These are phyloP conservation scores for Neofusicoccum parvum DNA, from an alignment of 2,329 filamentous ascomycete species.

Conservation along the genomic window DNA sequence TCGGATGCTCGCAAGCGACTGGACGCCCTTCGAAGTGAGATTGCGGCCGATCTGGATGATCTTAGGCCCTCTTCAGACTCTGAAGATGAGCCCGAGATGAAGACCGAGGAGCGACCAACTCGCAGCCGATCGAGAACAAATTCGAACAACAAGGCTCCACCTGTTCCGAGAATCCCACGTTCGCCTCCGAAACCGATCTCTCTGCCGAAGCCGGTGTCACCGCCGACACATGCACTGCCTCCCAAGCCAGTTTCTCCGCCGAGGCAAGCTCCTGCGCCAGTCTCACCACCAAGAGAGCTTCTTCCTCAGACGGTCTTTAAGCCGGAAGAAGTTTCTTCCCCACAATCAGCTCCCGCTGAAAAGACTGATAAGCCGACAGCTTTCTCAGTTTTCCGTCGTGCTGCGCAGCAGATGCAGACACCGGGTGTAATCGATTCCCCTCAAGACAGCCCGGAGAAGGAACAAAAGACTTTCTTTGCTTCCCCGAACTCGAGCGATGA, in stretches of 20 bases:
- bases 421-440: background rate
- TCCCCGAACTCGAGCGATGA: slow-evolving; percentile 33
- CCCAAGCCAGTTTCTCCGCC: background rate
- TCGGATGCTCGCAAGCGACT: slow-evolving; percentile 9
- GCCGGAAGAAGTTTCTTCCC: background rate
- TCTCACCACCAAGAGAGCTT: background rate
- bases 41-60: slow-evolving; percentile 7
- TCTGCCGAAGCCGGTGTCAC: background rate
- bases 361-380: slow-evolving; percentile 26
- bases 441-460: slow-evolving; percentile 6
- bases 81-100: slow-evolving; percentile 1
- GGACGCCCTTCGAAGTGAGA: slow-evolving; percentile 4
- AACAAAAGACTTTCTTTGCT: slow-evolving; percentile 41
- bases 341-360: background rate
- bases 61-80: slow-evolving; percentile 12
- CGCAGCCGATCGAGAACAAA: slow-evolving; percentile 2
- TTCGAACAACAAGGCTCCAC: background rate
- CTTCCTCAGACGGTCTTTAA: background rate
- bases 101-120: background rate
- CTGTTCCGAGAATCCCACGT: background rate
- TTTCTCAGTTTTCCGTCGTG: slow-evolving; percentile 51
- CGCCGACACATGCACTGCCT: background rate
- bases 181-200: background rate
- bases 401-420: slow-evolving; percentile 42
- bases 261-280: background rate